Evolutionary conservation across 805 yeast genomes (phyloP).

Genomic region (Zygosaccharomyces siamensis): DNA sequence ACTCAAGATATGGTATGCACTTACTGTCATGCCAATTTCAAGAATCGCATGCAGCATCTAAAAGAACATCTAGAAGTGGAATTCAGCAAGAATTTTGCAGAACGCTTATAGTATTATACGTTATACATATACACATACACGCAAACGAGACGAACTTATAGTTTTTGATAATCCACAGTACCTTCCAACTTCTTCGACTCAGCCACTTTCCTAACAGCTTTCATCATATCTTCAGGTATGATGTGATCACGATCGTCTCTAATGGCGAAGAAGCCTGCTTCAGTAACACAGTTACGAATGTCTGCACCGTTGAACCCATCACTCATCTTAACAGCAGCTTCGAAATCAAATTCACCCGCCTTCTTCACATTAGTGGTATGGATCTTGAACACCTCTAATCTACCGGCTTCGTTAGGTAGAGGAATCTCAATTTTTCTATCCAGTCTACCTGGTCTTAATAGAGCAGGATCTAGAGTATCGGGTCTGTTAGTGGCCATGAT

Average conservation of each 20-base stretch:
- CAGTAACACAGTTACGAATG: constrained; percentile 94
- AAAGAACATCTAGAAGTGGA: constrained; percentile 41
- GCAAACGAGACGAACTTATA: constrained; percentile 38
- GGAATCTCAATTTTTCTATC: constrained; percentile 96
- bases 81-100: constrained; percentile 27
- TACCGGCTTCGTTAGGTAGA: constrained; percentile 92
- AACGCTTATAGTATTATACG: not conserved
- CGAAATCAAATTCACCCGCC: constrained; percentile 94
- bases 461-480: constrained; percentile 95
- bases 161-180: constrained; percentile 88
- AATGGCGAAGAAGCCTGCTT: constrained; percentile 97
- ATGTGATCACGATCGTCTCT: constrained; percentile 96
- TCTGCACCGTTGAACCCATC: constrained; percentile 99
- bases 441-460: constrained; percentile 94
- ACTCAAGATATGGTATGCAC: constrained; percentile 39
- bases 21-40: constrained; percentile 40
- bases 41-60: constrained; percentile 40
- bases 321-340: constrained; percentile 96
- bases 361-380: constrained; percentile 82
- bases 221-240: constrained; percentile 88
- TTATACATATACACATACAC: constrained; percentile 6
- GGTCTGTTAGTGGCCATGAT: constrained; percentile 99
- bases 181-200: constrained; percentile 97
- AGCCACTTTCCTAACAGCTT: constrained; percentile 96
- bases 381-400: constrained; percentile 89